Base-by-base conservation (phyloP, 78 protist species). In the Dictyostelium firmibasis region DNA sequence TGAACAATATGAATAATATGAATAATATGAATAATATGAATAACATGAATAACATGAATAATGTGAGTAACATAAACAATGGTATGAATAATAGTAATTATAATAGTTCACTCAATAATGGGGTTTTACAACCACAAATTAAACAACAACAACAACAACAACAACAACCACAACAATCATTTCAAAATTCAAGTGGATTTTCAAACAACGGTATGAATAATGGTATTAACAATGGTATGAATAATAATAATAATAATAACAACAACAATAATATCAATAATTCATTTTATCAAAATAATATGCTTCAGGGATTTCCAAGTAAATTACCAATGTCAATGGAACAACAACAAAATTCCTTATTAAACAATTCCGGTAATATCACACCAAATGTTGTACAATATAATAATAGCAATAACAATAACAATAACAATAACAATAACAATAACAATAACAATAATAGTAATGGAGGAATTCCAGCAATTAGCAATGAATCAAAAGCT, bases 401-500 rank as follows among this genome's bases (percentile, higher is more conserved):
- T 23, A 60, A 23, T 60, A 60, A 60, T 60, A 60, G 23, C 0
- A 60, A 23, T 20, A 60, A 60, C 23, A 60, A 60, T 60, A 60
- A 20, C 2, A 60, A 20, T 18, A 60, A 60, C 4, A 85, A 47
- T 82, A 86, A 86, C 78, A 53, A 60, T 84, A 86, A 62, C 20
- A 35, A 53, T 14, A 25, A 27, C 41, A 81, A 53, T 20, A 18
- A 78, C 20, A 18, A 0, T 31, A 81, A 81, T 53, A 78, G 18
- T 8, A 44, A 60, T 31, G 77, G 81, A n/a, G 18, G 31, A 41
- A 87, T 87, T 25, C 93, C 93, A 87, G 57, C 85, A 62, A 87
- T 87, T 29, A 62, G 81, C 29, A 87, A 64, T 36, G 93, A 87
- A 79, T 87, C 93, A 38, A 87, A 78, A 44, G 93, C 93, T 60